Evolutionary conservation across 345 rosid species (phyloP).

Genomic region (Salix exigua): DNA sequence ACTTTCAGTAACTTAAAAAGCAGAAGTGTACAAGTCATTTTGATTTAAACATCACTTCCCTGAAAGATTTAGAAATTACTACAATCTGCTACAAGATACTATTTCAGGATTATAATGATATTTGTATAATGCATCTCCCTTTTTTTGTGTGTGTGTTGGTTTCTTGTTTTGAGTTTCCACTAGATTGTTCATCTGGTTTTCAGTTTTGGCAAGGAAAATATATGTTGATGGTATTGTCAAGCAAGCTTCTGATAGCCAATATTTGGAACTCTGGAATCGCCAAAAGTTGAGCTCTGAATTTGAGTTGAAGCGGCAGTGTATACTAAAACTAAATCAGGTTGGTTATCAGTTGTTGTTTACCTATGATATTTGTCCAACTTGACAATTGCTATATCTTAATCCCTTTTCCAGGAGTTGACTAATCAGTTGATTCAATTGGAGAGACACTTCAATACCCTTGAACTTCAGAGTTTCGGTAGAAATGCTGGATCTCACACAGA

Average conservation of each 20-base stretch:
- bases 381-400: constrained; percentile 15
- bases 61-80: neutral
- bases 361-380: constrained; percentile 7
- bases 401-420: constrained; percentile 64
- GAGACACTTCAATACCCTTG: constrained; percentile 82
- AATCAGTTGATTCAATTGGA: constrained; percentile 78
- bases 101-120: constrained; percentile 1
- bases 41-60: neutral
- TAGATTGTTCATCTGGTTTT: constrained; percentile 24
- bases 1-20: neutral
- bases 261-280: constrained; percentile 87
- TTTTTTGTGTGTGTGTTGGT: neutral
- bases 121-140: no score
- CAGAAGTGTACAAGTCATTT: neutral
- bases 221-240: constrained; percentile 71
- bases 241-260: constrained; percentile 77
- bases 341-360: constrained; percentile 14
- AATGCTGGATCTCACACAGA: constrained; percentile 40
- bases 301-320: constrained; percentile 66
- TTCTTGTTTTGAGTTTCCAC: neutral
- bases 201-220: constrained; percentile 79
- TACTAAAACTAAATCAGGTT: constrained; percentile 69
- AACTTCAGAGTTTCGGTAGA: constrained; percentile 73
- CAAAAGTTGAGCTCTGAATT: constrained; percentile 81
- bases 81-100: neutral